These are phyloP conservation scores for Tubosaeta brunneosetosa DNA, from an alignment of 768 basidiomycete genomes.

Conservation along the genomic window DNA sequence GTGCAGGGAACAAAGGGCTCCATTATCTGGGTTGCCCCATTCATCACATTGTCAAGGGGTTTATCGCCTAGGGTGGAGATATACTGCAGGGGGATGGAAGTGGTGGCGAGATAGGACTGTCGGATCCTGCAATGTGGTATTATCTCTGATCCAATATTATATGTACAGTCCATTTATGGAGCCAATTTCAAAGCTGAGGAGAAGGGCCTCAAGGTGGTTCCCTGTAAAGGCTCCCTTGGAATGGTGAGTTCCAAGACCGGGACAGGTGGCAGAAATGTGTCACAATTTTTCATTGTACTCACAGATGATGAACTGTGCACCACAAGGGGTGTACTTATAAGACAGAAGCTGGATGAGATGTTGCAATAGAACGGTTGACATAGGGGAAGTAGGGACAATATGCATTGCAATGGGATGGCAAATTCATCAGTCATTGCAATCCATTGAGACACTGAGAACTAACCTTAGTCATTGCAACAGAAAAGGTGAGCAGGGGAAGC, in stretches of 20 bases:
- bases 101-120: constrained; percentile 45
- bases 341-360: too few relatives aligned
- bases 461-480: too few relatives aligned
- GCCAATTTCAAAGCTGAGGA: constrained; percentile 50
- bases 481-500: too few relatives aligned
- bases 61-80: constrained; percentile 51
- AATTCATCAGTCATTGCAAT: too few relatives aligned
- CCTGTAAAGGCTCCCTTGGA: constrained; percentile 41
- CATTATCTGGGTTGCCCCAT: constrained; percentile 42
- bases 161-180: constrained; percentile 40
- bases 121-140: background rate
- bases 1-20: constrained; percentile 41
- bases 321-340: too few relatives aligned
- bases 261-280: constrained; percentile 42
- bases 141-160: constrained; percentile 8
- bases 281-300: constrained; percentile 49
- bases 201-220: constrained; percentile 40
- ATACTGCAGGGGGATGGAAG: constrained; percentile 49
- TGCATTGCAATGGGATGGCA: too few relatives aligned
- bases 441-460: too few relatives aligned
- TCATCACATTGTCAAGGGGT: constrained; percentile 44
- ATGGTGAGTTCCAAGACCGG: constrained; percentile 47
- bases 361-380: too few relatives aligned
- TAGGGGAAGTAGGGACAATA: too few relatives aligned
- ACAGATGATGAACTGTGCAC: constrained; percentile 39